Evolutionary conservation across 805 yeast genomes (phyloP).

Genomic region (Lachancea mirantina): DNA sequence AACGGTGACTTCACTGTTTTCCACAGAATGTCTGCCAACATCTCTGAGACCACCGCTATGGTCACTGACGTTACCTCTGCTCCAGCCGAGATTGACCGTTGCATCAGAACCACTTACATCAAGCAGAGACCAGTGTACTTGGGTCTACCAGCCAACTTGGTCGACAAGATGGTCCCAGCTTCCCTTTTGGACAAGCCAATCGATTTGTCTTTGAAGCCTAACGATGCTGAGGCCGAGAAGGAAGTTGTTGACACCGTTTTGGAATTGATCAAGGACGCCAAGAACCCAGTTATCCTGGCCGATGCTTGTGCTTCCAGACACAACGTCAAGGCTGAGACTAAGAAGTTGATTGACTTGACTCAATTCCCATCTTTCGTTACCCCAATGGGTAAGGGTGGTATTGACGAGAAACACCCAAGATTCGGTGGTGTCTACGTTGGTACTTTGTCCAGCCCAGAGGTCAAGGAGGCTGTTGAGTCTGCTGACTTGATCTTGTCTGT

Average conservation of each 20-base stretch:
- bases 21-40: slow-evolving; percentile 68
- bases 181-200: slow-evolving; percentile 54
- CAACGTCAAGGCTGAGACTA: slow-evolving; percentile 56
- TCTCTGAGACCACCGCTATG: slow-evolving; percentile 59
- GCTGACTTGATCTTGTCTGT: slow-evolving; percentile 71
- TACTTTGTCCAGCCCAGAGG: slow-evolving; percentile 65
- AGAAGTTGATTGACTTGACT: slow-evolving; percentile 53
- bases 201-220: slow-evolving; percentile 49
- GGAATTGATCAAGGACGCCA: slow-evolving; percentile 47
- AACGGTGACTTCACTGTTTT: slow-evolving; percentile 76
- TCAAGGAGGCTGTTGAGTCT: slow-evolving; percentile 61
- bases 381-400: slow-evolving; percentile 83
- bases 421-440: slow-evolving; percentile 87
- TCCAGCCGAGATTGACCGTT: slow-evolving; percentile 63
- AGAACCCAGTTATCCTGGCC: slow-evolving; percentile 67
- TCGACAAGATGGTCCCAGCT: slow-evolving; percentile 56
- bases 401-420: slow-evolving; percentile 64
- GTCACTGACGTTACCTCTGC: slow-evolving; percentile 59
- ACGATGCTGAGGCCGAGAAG: slow-evolving; percentile 53
- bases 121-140: slow-evolving; percentile 76
- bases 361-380: slow-evolving; percentile 79
- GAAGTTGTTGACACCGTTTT: slow-evolving; percentile 53
- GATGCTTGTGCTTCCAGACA: slow-evolving; percentile 88
- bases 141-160: slow-evolving; percentile 77
- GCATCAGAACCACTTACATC: slow-evolving; percentile 63